Conservation (phyloP, 2,329 filamentous ascomycete species). For the Cladophialophora psammophila region DNA sequence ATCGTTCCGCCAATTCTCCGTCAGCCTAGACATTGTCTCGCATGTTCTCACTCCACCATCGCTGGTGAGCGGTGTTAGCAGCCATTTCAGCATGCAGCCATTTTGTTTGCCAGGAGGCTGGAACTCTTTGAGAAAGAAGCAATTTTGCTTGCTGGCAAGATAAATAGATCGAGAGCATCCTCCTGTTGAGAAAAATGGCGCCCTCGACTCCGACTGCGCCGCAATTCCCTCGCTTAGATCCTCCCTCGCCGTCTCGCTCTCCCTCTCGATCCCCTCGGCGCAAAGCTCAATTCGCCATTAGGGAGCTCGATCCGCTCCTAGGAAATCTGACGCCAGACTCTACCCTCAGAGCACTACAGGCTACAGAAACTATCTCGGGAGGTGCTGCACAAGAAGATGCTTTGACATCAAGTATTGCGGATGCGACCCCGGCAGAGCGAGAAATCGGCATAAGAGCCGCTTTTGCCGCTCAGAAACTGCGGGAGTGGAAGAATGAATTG, state of each 20-base stretch:
- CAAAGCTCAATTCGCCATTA: constrained; percentile 46
- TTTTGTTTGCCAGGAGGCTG: constrained; percentile 21
- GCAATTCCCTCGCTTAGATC: constrained; percentile 35
- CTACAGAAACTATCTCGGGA: constrained; percentile 51
- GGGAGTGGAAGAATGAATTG: constrained; percentile 66
- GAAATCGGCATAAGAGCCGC: constrained; percentile 67
- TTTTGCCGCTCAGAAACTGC: constrained; percentile 64
- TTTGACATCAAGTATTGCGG: constrained; percentile 59
- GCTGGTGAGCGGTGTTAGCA: constrained; percentile 1
- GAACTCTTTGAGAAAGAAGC: constrained; percentile 22
- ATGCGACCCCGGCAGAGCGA: constrained; percentile 63
- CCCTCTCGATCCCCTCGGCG: constrained; percentile 51
- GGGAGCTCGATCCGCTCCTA: constrained; percentile 57
- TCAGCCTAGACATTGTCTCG: neutral
- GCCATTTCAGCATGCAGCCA: constrained; percentile 29
- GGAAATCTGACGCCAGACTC: constrained; percentile 62
- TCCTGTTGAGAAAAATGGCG: constrained; percentile 30
- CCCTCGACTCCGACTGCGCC: constrained; percentile 36
- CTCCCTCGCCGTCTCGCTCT: constrained; percentile 45
- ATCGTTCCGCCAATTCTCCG: neutral
- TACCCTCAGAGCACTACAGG: constrained; percentile 59
- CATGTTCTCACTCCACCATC: constrained; percentile 7
- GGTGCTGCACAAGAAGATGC: constrained; percentile 51
- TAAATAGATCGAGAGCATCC: constrained; percentile 16
- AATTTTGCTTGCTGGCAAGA: constrained; percentile 19